A percentile compares a stretch with the other conserved stretches of the same genome.
These are phyloP conservation scores for Fusarium sp. DNA, from an alignment of 2,329 filamentous ascomycete species.

Conservation along the genomic window DNA sequence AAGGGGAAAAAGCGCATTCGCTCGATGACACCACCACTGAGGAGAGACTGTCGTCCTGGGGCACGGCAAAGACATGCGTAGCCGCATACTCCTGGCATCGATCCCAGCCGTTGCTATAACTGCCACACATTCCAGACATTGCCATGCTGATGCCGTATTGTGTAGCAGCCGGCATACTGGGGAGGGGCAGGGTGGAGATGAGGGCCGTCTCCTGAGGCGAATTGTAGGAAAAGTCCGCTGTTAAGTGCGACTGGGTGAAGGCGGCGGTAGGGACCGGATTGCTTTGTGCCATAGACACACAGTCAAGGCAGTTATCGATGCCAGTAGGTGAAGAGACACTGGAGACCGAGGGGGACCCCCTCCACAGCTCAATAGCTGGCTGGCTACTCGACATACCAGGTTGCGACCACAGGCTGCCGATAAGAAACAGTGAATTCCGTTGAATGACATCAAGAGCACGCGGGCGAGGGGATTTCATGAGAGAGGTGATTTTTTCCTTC, in stretches of 20 bases:
- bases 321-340: slow-evolving; percentile 78
- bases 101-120: slow-evolving; percentile 79
- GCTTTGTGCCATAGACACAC: slow-evolving; percentile 78
- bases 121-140: slow-evolving; percentile 65
- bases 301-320: slow-evolving; percentile 72
- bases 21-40: slow-evolving; percentile 58
- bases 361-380: slow-evolving; percentile 82
- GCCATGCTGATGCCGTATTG: slow-evolving; percentile 84
- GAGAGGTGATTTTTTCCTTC: slow-evolving; percentile 80
- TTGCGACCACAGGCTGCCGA: slow-evolving; percentile 82
- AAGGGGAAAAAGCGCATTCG: slow-evolving; percentile 41
- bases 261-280: slow-evolving; percentile 81
- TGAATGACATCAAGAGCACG: slow-evolving; percentile 88
- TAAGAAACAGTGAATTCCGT: slow-evolving; percentile 79
- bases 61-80: slow-evolving; percentile 78
- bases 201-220: slow-evolving; percentile 76
- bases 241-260: slow-evolving; percentile 75
- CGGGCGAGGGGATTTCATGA: slow-evolving; percentile 88
- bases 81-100: slow-evolving; percentile 83
- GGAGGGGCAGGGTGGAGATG: slow-evolving; percentile 78
- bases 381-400: slow-evolving; percentile 68
- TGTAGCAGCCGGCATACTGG: slow-evolving; percentile 78
- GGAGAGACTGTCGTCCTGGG: slow-evolving; percentile 54
- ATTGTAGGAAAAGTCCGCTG: slow-evolving; percentile 80
- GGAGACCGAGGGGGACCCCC: slow-evolving; percentile 86